phyloP scores from a whole-genome alignment of 2,329 filamentous ascomycete genomes.

The Polytolypa hystricis region DNA sequence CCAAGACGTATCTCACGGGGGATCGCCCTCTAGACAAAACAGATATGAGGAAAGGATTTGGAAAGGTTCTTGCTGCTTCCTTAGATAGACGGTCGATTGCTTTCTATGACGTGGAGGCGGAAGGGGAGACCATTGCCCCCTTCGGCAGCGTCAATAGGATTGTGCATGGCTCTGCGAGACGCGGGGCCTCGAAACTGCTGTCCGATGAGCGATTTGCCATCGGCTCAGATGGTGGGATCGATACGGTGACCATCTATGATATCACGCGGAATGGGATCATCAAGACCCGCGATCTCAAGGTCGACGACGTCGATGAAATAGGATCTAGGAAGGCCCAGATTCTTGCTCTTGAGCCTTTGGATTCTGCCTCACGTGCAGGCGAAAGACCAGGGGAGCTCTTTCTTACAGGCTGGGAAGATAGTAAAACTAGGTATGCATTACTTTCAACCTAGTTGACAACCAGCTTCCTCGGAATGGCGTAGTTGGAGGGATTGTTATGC shows the following conservation, averaged over 20 bases:
- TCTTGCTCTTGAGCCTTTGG: constrained; percentile 28
- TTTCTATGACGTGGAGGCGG: constrained; percentile 34
- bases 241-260: constrained; percentile 40
- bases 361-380: constrained; percentile 12
- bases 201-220: constrained; percentile 41
- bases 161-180: constrained; percentile 18
- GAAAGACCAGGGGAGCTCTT: constrained; percentile 40
- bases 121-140: constrained; percentile 24
- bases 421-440: constrained; percentile 32
- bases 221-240: constrained; percentile 34
- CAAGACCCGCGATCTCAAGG: constrained; percentile 26
- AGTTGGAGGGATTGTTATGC: neutral
- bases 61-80: constrained; percentile 41
- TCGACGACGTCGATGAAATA: constrained; percentile 23
- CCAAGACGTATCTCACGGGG: constrained; percentile 35
- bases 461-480: neutral
- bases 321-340: constrained; percentile 19
- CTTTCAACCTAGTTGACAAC: neutral
- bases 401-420: constrained; percentile 50
- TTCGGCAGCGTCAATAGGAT: constrained; percentile 24
- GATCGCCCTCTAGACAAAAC: constrained; percentile 37
- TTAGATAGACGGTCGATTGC: constrained; percentile 38
- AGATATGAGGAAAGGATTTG: constrained; percentile 31
- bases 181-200: constrained; percentile 45
- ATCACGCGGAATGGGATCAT: constrained; percentile 37